Evolutionary conservation across 2,329 filamentous ascomycete species (phyloP).

Genomic region (Penicillium digitatum): DNA sequence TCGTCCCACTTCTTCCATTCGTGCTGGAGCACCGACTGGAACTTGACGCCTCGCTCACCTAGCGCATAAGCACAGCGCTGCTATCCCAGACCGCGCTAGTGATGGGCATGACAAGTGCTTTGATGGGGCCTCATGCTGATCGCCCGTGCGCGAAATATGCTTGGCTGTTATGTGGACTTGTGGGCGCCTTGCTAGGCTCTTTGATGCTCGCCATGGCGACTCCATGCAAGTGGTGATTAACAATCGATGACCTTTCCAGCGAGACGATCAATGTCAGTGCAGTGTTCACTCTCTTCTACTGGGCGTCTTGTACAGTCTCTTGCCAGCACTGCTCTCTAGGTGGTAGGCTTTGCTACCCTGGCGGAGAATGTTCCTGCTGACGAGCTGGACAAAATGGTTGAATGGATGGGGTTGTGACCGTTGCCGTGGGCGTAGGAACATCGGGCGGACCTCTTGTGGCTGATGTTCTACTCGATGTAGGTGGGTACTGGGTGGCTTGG

Average conservation of each 20-base stretch:
- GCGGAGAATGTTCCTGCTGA: conserved; percentile 25
- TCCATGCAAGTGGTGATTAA: conserved; percentile 18
- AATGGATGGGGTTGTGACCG: conserved; percentile 24
- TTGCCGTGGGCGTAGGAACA: conserved; percentile 26
- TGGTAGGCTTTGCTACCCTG: conserved; percentile 29
- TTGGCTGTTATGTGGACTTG: conserved; percentile 21
- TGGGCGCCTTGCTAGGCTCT: conserved; percentile 21
- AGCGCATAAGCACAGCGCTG: conserved; percentile 25
- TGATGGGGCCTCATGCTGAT: conserved; percentile 25
- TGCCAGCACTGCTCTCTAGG: conserved; percentile 27
- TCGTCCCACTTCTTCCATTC: conserved; percentile 32
- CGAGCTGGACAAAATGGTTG: conserved; percentile 26
- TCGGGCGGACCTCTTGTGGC: conserved; percentile 28
- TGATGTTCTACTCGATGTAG: conserved; percentile 27
- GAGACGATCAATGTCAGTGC: background rate
- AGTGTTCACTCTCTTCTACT: conserved; percentile 24
- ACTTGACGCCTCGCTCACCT: conserved; percentile 22
- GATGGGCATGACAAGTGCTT: conserved; percentile 20
- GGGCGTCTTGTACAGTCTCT: conserved; percentile 29
- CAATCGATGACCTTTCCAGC: background rate
- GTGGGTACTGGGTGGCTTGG: conserved; percentile 32
- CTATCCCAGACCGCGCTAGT: conserved; percentile 26
- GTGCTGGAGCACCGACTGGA: conserved; percentile 27
- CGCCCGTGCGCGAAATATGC: conserved; percentile 17
- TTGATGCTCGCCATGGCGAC: conserved; percentile 20